Evolutionary conservation across 2,329 filamentous ascomycete genomes (phyloP), one percentile per base, ranked within the genome.

Genomic region (Sphaerostilbella broomeana): DNA sequence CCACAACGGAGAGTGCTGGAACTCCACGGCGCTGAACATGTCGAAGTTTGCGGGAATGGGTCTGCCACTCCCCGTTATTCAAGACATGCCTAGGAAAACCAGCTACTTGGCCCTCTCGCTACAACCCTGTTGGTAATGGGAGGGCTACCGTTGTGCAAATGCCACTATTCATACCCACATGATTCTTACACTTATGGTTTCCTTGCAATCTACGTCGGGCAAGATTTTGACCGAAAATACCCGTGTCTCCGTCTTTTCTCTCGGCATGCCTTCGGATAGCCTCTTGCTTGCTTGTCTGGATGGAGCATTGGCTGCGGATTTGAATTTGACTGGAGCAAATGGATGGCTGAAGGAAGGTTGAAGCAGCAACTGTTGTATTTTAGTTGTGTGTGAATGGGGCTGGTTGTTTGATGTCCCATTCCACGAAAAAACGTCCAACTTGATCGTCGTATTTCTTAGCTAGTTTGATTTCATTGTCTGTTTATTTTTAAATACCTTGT

Each of bases 361-460:
- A 60, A 40, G 55, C 49, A 54, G 52, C 52, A 56, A 54, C 52
- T 60, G 54, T 58, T 64, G 59, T 63, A 64, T 62, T 63, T 61
- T 63, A 63, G 54, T 53, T 47, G 52, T 53, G 53, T 53, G n/a
- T n/a, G 54, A 51, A 49, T 53, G 55, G 55, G 56, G 53, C 52
- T 46, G 46, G 48, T 50, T 56, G 50, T 48, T 44, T 56, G 50
- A 57, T 49, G 55, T 59, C 55, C 58, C 55, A 50, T 44, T 50
- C 51, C 46, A 46, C 46, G 48, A 51, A 47, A 44, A 51, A 50
- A 50, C 46, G 51, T 55, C 51, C 48, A 51, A 52, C 47, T 55
- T 48, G 53, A 56, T 52, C 50, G 53, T 59, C 51, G 53, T 55
- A 51, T 62, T 59, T 59, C 58, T 60, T 62, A 62, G 60, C 55